Conservation (phyloP, 2,329 filamentous ascomycete species). For the Nannizzia gypsea region DNA sequence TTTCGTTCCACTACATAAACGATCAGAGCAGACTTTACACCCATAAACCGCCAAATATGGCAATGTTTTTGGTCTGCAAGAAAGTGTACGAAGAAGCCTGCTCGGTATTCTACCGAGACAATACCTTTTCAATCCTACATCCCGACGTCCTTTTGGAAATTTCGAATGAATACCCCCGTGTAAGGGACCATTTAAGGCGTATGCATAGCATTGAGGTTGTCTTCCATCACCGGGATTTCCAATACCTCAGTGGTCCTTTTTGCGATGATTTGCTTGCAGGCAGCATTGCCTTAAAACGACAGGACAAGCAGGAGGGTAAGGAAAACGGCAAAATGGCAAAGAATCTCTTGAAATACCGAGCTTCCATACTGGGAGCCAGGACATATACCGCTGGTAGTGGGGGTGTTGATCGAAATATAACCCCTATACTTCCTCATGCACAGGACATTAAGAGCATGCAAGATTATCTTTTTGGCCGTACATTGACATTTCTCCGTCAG, state of each 20-base stretch:
- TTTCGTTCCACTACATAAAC: constrained; percentile 11
- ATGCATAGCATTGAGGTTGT: constrained; percentile 16
- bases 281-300: neutral
- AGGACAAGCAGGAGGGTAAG: neutral
- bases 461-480: constrained; percentile 18
- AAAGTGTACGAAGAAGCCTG: constrained; percentile 15
- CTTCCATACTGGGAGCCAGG: neutral
- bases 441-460: constrained; percentile 14
- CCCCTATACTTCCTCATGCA: constrained; percentile 7
- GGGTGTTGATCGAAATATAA: neutral
- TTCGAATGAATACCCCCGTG: constrained; percentile 7
- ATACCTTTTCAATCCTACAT: constrained; percentile 17
- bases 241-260: constrained; percentile 13
- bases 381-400: neutral
- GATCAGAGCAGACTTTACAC: constrained; percentile 5
- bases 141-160: constrained; percentile 14
- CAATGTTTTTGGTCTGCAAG: constrained; percentile 14
- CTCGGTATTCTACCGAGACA: constrained; percentile 16
- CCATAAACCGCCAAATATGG: constrained; percentile 13
- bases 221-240: constrained; percentile 16
- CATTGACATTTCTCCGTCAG: constrained; percentile 17
- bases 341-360: neutral
- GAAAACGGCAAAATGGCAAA: neutral
- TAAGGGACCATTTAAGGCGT: constrained; percentile 11
- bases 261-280: constrained; percentile 1